Evolutionary conservation across 768 basidiomycete species (phyloP), one percentile per base, ranked within the genome.

Genomic region (Pisolithus marmoratus): DNA sequence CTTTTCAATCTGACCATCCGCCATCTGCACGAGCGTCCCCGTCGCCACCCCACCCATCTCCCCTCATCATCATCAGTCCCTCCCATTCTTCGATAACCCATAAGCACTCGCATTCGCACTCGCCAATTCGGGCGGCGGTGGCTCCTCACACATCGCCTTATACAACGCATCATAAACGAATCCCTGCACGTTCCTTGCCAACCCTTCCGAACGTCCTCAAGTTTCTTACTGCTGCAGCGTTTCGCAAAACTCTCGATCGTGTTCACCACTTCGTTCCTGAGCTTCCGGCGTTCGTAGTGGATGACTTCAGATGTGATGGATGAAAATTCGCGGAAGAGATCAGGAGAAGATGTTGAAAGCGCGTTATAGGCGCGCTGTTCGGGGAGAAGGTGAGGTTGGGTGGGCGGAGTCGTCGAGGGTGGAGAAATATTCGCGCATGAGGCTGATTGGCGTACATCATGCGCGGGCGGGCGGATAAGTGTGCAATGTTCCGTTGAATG

Each of bases 321-420:
- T 4, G 91, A 87, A 66, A 99, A 98, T 65, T 99, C 96, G 51
- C 96, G 83, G 81, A 99, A 99, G 96, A 95, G 50, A 99, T 86
- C 7, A 98, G 84, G 38, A 97, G 83, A 1, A 93, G 82, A 70
- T 99, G 94, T 68, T 98, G 96, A 79, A 99, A 99, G 50, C 90
- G 86, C 8, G 94, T 97, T 61, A 97, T 95, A 20, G n/a, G 93
- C 91, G 12, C 94, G 87, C 4, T n/a, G 89, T 81, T 14, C 94
- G 85, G 8, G 94, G 87, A 59, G 98, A 95, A 7, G 77, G 66
- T 14, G 95, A 90, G 54, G 86, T 72, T 0, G 96, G 95, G 64
- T 98, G 91, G 0, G 95, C 96, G 2, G 95, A 93, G 15, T 93
- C 87, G 36, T 91, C 95, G 14, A 99, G 82, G 24, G 90, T 89